Base-by-base conservation (phyloP, 2,329 filamentous ascomycete genomes). In the Sordariomycetes sp. region DNA sequence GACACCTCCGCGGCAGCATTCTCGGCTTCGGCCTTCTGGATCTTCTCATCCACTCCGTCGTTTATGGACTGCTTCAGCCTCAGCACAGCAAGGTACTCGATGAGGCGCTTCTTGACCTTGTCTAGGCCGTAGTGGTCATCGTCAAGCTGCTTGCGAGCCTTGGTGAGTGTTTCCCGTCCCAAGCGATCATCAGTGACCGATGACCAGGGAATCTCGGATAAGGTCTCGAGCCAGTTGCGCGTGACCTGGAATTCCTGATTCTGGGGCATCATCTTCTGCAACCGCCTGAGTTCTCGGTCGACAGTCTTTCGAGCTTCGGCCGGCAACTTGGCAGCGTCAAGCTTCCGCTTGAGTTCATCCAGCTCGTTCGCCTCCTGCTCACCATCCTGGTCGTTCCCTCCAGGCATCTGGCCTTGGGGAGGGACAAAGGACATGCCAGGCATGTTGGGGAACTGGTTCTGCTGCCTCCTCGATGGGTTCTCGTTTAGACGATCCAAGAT, bases 241-340 rank as follows among this genome's bases (percentile, higher is more conserved):
- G 84, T 86, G 10, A 98, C 90, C 42, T 92, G 86, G 51, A 95
- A 95, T 51, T 98, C 92, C 24, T 93, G 90, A 53, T 96, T 92
- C 33, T 86, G 86, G 1, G 92, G 88, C 49, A 86, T 88, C 86
- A 96, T 96, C 64, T 94, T 94, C 49, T 84, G 84, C 41, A 98
- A 62, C 16, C 92, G 72, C 49, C 86, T 85, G 30, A 98, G 58
- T 56, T 98, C 92, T 34, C 88, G 75, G 38, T 94, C 83, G 2
- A 87, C 90, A n/a, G 93, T 78, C 61, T 92, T 95, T 40, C 81
- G 73, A 6, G 87, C 88, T 43, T 98, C 92, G 0, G 82, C 72
- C 1, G 82, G 83, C 27, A 98, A 69, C 42, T 82, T 76, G 0
- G 90, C 88, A 30, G 79, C 80, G 32, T 92, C 78, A 8, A 98